These are phyloP conservation scores for Lentinula boryana DNA, from an alignment of 768 basidiomycete species.

Conservation along the genomic window DNA sequence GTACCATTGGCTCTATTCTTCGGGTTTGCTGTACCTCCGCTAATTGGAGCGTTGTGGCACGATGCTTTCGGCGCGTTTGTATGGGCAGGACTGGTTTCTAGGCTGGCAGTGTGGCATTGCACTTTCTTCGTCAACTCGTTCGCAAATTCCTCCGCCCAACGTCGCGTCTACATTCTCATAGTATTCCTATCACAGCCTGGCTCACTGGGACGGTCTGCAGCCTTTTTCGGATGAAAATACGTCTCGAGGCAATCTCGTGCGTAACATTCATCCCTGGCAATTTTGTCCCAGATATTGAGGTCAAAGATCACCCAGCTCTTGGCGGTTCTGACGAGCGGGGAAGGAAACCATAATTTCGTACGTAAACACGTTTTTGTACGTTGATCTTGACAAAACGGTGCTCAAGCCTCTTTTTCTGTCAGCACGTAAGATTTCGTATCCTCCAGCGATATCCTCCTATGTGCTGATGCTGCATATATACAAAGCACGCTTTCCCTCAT, in stretches of 20 bases:
- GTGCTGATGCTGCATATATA: not conserved
- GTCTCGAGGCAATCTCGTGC: conserved; percentile 66
- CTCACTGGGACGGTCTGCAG: conserved; percentile 79
- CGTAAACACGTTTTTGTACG: conserved; percentile 17
- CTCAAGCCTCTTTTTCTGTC: not conserved
- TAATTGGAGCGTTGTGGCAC: conserved; percentile 52
- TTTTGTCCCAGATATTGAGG: not conserved
- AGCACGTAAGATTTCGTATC: not conserved
- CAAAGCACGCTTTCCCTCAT: conserved; percentile 69
- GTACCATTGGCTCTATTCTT: conserved; percentile 56
- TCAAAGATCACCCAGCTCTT: conserved; percentile 38
- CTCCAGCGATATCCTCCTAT: not conserved
- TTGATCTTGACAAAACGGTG: not conserved
- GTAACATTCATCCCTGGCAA: conserved; percentile 10
- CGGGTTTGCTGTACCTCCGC: conserved; percentile 52
- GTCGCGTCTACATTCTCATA: not conserved
- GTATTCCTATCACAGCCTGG: conserved; percentile 36
- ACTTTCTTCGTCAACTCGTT: conserved; percentile 71
- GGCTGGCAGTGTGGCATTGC: conserved; percentile 66
- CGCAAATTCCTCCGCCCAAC: conserved; percentile 14
- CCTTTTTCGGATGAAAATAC: conserved; percentile 79
- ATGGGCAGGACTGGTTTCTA: conserved; percentile 63
- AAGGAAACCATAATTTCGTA: conserved; percentile 77
- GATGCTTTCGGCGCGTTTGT: conserved; percentile 64
- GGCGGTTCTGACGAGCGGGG: conserved; percentile 65